phyloP scores from a whole-genome alignment of 176 grass and related monocot genomes.

The Puya raimondii region DNA sequence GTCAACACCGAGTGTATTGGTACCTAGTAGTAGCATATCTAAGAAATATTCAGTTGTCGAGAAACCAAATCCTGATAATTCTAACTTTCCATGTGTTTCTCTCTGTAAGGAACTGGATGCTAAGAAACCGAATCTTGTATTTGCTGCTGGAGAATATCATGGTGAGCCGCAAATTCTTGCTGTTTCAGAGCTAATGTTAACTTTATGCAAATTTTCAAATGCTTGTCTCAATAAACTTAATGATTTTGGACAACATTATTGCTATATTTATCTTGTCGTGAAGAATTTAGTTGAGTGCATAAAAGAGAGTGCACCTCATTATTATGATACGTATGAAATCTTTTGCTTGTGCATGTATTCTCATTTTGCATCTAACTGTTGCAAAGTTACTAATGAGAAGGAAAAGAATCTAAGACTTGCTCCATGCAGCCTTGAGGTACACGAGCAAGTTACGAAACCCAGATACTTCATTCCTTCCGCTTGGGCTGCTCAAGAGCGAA shows the following conservation, averaged over 20 bases:
- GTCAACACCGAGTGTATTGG: constrained; percentile 8
- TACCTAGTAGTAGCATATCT: not conserved
- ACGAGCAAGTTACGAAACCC: not conserved
- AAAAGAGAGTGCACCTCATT: constrained; percentile 29
- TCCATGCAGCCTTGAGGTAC: not conserved
- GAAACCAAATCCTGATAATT: too few species aligned
- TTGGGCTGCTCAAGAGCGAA: constrained; percentile 56
- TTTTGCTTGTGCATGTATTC: constrained; percentile 46
- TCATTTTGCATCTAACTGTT: constrained; percentile 21
- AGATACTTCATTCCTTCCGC: constrained; percentile 17
- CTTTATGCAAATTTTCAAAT: constrained; percentile 47
- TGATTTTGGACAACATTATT: constrained; percentile 19
- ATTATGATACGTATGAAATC: constrained; percentile 43
- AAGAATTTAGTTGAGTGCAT: constrained; percentile 41
- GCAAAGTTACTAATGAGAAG: constrained; percentile 8
- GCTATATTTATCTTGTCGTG: constrained; percentile 24
- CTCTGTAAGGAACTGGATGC: constrained; percentile 11
- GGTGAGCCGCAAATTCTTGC: constrained; percentile 10
- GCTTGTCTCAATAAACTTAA: constrained; percentile 38
- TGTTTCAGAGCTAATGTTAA: constrained; percentile 27
- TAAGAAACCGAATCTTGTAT: constrained; percentile 11
- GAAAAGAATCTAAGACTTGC: constrained; percentile 10
- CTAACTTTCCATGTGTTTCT: not conserved
- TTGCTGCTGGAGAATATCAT: constrained; percentile 5
- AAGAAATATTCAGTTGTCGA: too few species aligned